These are phyloP conservation scores for Draba incana DNA, from an alignment of 345 rosid species.

Conservation along the genomic window DNA sequence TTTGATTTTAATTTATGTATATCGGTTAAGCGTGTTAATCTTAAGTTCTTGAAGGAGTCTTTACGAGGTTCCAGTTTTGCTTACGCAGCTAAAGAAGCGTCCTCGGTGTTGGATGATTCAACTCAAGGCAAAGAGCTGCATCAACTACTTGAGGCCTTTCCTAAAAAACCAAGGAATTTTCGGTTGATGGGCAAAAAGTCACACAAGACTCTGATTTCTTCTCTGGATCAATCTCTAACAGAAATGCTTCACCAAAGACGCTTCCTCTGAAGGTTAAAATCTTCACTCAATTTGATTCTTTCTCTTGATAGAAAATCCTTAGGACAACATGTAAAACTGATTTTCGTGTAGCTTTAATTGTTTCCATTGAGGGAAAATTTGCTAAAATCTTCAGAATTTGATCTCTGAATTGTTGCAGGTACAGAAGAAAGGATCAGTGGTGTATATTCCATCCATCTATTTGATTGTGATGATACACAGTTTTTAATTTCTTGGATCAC, in stretches of 20 bases:
- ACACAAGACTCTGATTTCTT: neutral
- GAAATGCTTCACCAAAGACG: neutral
- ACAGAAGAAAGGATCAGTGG: conserved; percentile 11
- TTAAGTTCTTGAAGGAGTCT: conserved; percentile 9
- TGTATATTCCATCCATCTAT: neutral
- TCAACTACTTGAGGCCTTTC: conserved; percentile 8
- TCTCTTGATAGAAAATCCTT: neutral
- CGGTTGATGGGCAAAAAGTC: conserved; percentile 7
- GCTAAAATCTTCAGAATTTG: neutral
- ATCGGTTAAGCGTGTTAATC: neutral
- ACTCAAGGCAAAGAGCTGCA: conserved; percentile 6
- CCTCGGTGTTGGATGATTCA: neutral
- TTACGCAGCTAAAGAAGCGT: conserved; percentile 21
- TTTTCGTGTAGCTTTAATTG: neutral
- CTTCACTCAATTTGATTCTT: neutral
- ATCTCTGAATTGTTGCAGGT: conserved; percentile 17
- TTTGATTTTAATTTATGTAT: neutral
- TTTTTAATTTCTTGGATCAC: conserved; percentile 2
- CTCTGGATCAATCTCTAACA: conserved; percentile 20
- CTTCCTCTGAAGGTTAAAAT: neutral
- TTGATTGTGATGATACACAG: neutral
- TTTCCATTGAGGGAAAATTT: neutral
- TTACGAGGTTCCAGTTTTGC: neutral
- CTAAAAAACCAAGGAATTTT: conserved; percentile 9
- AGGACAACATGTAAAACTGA: neutral